Evolutionary conservation across 225 moss, liverwort and hornwort species (phyloP), one percentile per base, ranked within the genome.

Genomic region (Bryum argenteum): DNA sequence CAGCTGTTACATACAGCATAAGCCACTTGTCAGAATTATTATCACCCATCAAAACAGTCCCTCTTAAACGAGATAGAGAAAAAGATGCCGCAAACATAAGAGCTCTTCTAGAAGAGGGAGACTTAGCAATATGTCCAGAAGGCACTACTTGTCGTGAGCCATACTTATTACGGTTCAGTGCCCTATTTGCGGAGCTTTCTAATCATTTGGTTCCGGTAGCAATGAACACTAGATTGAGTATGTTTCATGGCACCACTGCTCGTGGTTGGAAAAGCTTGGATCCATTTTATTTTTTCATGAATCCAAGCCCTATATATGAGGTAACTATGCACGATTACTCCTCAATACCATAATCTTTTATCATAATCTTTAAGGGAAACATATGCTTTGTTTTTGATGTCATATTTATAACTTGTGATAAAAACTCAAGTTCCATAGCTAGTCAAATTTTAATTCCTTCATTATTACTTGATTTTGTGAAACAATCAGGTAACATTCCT

Each of bases 61-160:
- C 81, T 43, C 72, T 91, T 18, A 70, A 61, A 23, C 65, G 87
- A 61, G 80, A 87, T 60, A 75, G 81, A 12, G 79, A 81, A 41
- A 79, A 84, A 64, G 91, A 91, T 80, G 89, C 87, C 14, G 2
- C 69, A 37, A 81, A 82, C 41, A 89, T 91, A 9, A 82, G 14
- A 52, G 48, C 16, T 2, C 71, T 89, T 0, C 64, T 91, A 44
- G 67, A 83, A 57, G 87, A 84, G 62, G 91, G 91, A 14, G 89
- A 91, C 56, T 50, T 91, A 18, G 81, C 72, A n/a, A 85, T 91
- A 50, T 91, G 87, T 41, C 91, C 89, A 2, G 89, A 91, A 79
- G 91, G 91, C 18, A 91, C 91, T n/a, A 91, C 91, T 11, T 91
- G 91, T 67, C 78, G 89, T 8, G 91, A 89, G 38, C 91, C 91